Percentiles rank a stretch among this genome's conserved stretches.
Conservation (phyloP, 1,284 basidiomycete species). For the Sporisorium graminicola region DNA sequence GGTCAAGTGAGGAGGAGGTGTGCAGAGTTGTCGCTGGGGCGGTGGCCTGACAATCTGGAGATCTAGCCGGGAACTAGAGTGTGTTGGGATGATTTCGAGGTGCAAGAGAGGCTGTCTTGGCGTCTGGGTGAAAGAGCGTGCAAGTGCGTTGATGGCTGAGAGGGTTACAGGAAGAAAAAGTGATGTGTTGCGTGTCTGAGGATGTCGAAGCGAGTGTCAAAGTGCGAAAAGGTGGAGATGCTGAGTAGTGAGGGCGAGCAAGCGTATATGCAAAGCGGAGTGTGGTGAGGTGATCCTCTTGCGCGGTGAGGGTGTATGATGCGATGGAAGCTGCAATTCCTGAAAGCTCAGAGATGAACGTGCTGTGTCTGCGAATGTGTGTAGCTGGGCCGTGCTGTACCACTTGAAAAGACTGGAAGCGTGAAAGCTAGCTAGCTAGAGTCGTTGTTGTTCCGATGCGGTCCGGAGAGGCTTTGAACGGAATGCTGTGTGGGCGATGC, state of each 20-base stretch:
- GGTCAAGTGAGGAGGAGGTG: not conserved
- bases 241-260: not conserved
- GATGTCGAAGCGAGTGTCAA: not conserved
- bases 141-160: not conserved
- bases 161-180: not conserved
- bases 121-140: not conserved
- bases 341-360: not conserved
- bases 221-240: not conserved
- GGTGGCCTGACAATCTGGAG: not conserved
- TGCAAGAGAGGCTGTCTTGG: not conserved
- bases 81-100: not conserved
- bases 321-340: not conserved
- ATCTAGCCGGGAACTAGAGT: not conserved
- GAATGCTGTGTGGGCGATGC: not conserved
- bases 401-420: slow-evolving; percentile 1
- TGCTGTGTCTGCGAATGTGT: not conserved
- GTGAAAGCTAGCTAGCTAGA: not conserved
- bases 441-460: slow-evolving; percentile 2
- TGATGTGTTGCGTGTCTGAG: not conserved
- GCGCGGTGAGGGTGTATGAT: not conserved
- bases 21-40: not conserved
- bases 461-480: slow-evolving; percentile 3
- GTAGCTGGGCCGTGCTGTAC: not conserved
- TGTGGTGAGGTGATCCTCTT: not conserved
- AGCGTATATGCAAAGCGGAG: slow-evolving; percentile 15